Base-by-base conservation (phyloP, 148 eudicot genomes). In the Persicaria tinctoria region DNA sequence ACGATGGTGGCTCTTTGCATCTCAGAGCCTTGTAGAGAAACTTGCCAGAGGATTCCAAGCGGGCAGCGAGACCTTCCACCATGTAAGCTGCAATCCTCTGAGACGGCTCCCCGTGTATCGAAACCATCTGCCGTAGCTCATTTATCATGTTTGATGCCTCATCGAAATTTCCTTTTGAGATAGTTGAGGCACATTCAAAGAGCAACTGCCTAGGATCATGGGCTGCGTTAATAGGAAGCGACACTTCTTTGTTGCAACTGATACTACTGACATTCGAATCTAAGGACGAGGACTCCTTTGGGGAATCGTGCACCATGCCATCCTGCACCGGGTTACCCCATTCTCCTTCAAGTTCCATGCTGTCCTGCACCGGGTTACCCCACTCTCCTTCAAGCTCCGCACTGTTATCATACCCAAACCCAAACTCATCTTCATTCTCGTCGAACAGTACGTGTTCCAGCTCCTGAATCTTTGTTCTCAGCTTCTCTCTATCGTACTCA, bases 61-160 rank as follows among this genome's bases (percentile, higher is more conserved):
- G 90, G 48, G 98, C 92, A 0, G 89, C 89, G 27, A 95, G 89
- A 27, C 96, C 98, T 88, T 95, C 98, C 62, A 95, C 96, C 96
- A 95, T 95, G 77, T 95, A 92, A 47, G 98, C 98, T 6, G 96
- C 91, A 76, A 90, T 90, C 77, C 98, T 83, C 50, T 92, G 87
- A 9, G 90, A 79, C 2, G 98, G 97, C n/a, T 90, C 97, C 55
- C 98, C 97, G 74, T 90, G 92, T 56, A 95, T 92, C 0, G 98
- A 90, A 55, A 95, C 98, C 75, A 80, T 83, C 63, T 89, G 86
- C 32, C 94, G 81, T 18, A 95, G 92, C 76, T 86, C 85, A 55
- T 82, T 83, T 73, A 95, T 95, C 82, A 86, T 86, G n/a, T 54
- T 73, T 0, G 85, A 79, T 13, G 98, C 98, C 76, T 79, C 86